Evolutionary conservation across 148 eudicot species (phyloP), one percentile per base, ranked within the genome.

Genomic region (Heliosperma pusillum): DNA sequence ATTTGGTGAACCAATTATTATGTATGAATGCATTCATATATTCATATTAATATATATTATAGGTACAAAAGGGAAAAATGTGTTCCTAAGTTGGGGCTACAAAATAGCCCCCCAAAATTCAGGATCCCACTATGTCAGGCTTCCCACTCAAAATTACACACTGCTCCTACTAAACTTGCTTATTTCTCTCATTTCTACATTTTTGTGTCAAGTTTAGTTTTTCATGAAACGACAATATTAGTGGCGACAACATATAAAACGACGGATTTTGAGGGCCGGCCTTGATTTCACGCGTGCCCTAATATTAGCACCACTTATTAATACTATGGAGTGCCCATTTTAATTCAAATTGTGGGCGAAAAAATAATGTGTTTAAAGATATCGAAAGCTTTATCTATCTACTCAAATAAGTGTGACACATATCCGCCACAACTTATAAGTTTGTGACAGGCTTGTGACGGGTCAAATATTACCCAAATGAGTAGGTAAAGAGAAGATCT

Each of bases 261-360:
- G 80, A 76, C 83, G 77, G 77, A 76, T 58, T 65, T 76, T 80
- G 73, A 80, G 80, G 83, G 80, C 83, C 74, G 77, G 61, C 83
- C 77, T 80, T 80, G 72, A 76, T 80, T 80, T 80, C 83, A 80
- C 76, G 83, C 83, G n/a, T 80, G 83, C 76, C 71, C 63, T 53
- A 7, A 8, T 13, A 44, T 76, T 42, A 53, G 24, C 57, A 65
- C 58, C 63, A 57, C 27, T 61, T 53, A 17, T 12, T 15, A 36
- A 36, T 36, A 36, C 42, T 36, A 36, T 36, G 42, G 6, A 36
- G 9, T 6, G 42, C 4, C 7, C 42, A 36, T 36, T 7, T 36
- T 36, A 0, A 7, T 36, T 36, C 42, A 36, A 36, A 6, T 36
- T 0, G 6, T 2, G 36, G 42, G 42, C n/a, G n/a, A n/a, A n/a